Evolutionary conservation across 164 flowering plant species (phyloP).

Genomic region (Vitis rotundifolia): DNA sequence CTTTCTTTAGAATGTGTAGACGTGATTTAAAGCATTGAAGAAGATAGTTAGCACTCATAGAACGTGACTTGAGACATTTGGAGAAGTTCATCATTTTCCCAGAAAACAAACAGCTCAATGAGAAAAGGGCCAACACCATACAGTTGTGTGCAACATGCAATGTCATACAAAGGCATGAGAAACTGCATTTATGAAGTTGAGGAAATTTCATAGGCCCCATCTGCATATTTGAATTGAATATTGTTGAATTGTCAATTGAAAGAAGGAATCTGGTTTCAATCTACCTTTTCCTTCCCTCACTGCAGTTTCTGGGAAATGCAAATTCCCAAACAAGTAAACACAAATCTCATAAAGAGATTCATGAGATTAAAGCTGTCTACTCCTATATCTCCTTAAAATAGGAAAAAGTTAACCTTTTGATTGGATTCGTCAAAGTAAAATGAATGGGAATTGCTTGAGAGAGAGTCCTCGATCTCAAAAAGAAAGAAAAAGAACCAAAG

Average conservation of each 20-base stretch:
- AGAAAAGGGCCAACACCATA: no score
- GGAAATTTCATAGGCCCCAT: background rate
- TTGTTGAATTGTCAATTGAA: background rate
- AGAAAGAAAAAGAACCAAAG: constrained; percentile 12
- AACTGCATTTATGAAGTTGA: background rate
- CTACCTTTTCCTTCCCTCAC: background rate
- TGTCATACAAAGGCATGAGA: background rate
- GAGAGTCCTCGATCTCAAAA: constrained; percentile 14
- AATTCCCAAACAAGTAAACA: constrained; percentile 12
- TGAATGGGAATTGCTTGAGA: constrained; percentile 11
- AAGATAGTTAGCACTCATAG: no score
- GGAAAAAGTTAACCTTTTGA: constrained; percentile 24
- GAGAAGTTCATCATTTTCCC: no score
- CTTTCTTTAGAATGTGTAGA: no score
- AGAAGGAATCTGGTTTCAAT: background rate
- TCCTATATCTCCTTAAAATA: constrained; percentile 19
- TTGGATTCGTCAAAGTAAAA: constrained; percentile 28
- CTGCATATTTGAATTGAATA: background rate
- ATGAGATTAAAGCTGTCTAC: constrained; percentile 31
- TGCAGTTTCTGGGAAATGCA: background rate
- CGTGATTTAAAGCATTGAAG: no score
- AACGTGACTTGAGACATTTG: no score
- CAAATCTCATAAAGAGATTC: constrained; percentile 22
- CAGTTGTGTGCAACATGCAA: background rate
- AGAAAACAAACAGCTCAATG: no score